Evolutionary conservation across 2,329 filamentous ascomycete genomes (phyloP).

Genomic region (Trichoderma polysporum): DNA sequence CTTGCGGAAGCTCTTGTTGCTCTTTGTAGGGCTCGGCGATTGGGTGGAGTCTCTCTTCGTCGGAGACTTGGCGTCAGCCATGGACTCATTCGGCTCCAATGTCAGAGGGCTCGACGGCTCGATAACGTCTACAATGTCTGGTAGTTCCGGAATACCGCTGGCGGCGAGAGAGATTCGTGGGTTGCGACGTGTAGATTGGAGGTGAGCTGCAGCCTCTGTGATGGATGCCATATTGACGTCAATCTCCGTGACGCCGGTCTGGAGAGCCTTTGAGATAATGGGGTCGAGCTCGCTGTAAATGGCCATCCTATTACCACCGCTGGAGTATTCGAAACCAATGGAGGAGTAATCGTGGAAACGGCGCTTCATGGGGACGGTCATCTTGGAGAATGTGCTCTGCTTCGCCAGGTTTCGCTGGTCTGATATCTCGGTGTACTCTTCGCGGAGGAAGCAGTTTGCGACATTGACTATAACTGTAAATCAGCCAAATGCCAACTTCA

Average conservation of each 20-base stretch:
- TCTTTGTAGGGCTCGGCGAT: constrained; percentile 31
- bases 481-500: neutral
- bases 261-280: constrained; percentile 28
- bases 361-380: constrained; percentile 33
- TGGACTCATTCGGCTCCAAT: constrained; percentile 25
- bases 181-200: constrained; percentile 26
- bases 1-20: constrained; percentile 25
- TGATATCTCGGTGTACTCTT: constrained; percentile 5
- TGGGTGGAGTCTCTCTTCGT: constrained; percentile 31
- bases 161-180: constrained; percentile 28
- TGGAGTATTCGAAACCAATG: constrained; percentile 20
- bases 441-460: constrained; percentile 24
- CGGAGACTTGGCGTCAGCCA: constrained; percentile 32
- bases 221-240: constrained; percentile 31
- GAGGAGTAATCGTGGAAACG: constrained; percentile 23
- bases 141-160: constrained; percentile 28
- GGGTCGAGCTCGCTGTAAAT: constrained; percentile 30
- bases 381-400: neutral
- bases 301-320: constrained; percentile 30
- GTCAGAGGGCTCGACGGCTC: constrained; percentile 32
- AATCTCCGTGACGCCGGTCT: constrained; percentile 26
- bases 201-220: constrained; percentile 25
- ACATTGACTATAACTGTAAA: constrained; percentile 29
- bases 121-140: constrained; percentile 31
- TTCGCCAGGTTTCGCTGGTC: constrained; percentile 7